Base-by-base conservation (phyloP, 2,329 filamentous ascomycete genomes). In the Colletotrichum incanum region DNA sequence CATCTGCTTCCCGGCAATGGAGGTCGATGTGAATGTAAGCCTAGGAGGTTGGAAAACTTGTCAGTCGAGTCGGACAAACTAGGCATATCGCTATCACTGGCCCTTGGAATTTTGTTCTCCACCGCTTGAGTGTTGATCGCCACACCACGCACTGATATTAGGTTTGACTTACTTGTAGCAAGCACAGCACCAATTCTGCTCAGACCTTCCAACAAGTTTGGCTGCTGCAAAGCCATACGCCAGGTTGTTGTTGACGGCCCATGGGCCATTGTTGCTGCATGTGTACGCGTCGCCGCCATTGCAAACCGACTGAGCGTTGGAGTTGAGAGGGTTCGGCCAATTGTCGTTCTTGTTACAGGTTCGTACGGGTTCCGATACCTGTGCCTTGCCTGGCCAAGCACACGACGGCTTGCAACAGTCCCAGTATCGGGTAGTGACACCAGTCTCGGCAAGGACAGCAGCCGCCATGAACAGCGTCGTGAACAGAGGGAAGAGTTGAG, bases 391-490 rank as follows among this genome's bases (percentile, higher is more conserved):
- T 11, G 84, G 78, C 91, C 91, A 90, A 5, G 86, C 85, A 79
- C 91, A 93, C 26, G 89, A 91, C 37, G 91, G 88, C 84, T 94
- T 93, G 84, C 91, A 93, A 84, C 92, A 93, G 79, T 93, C 91
- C 87, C 89, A 88, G 79, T 88, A 89, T 68, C 86, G 77, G 41
- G 76, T 78, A 34, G 79, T 81, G 41, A 50, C 23, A 14, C 49
- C 49, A 4, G 49, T 50, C 23, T 50, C 49, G 4, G 49, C 49
- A 9, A 28, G 26, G 23, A 28, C 49, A 18, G 26, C 5, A 28
- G 49, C 12, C 26, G 49, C 23, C 49, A 50, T 50, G 14, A 18
- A 50, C 49, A 50, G 23, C 49, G 6, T 18, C 14, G 23, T 28
- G 12, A 28, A 6, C 2, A 50, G 49, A 28, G 26, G 23, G 23